A percentile compares a stretch with the other conserved stretches of the same genome.
These are phyloP conservation scores for Arachnopeziza araneosa DNA, from an alignment of 2,329 filamentous ascomycete species.

Conservation along the genomic window DNA sequence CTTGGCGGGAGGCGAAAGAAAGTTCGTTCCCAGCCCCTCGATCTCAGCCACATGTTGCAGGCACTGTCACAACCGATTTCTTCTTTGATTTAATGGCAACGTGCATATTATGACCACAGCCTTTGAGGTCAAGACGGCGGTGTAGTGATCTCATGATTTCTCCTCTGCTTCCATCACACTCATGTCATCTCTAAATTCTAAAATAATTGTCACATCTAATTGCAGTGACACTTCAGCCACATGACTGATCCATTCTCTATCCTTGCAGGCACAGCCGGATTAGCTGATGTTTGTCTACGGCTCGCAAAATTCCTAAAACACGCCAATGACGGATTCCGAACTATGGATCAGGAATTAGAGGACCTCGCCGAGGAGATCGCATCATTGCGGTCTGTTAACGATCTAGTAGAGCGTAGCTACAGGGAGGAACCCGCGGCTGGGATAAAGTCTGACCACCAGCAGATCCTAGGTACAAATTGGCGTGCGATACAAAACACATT, in stretches of 20 bases:
- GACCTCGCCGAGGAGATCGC: slow-evolving; percentile 7
- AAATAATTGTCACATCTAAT: too few relatives aligned
- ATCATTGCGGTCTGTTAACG: slow-evolving; percentile 6
- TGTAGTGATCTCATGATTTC: too few relatives aligned
- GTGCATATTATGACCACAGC: too few relatives aligned
- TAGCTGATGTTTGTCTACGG: slow-evolving; percentile 7
- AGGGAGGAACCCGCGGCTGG: not conserved
- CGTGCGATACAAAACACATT: slow-evolving; percentile 4
- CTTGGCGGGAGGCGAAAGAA: too few relatives aligned
- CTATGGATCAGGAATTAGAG: slow-evolving; percentile 8
- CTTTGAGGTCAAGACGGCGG: too few relatives aligned
- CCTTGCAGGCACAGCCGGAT: slow-evolving; percentile 2
- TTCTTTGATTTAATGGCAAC: too few relatives aligned
- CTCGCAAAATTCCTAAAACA: slow-evolving; percentile 9
- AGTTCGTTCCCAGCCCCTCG: too few relatives aligned
- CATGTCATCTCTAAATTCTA: too few relatives aligned
- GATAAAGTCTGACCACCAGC: not conserved
- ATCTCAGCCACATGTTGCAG: too few relatives aligned
- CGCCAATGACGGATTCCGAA: slow-evolving; percentile 7
- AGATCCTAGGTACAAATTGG: slow-evolving; percentile 10
- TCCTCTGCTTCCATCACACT: too few relatives aligned
- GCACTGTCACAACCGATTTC: too few relatives aligned
- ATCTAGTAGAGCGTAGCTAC: slow-evolving; percentile 2
- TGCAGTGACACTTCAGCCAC: not conserved
- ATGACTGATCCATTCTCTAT: slow-evolving; percentile 11